Conservation (phyloP, 176 grass and related monocot genomes). For the Oryza rufipogon region DNA sequence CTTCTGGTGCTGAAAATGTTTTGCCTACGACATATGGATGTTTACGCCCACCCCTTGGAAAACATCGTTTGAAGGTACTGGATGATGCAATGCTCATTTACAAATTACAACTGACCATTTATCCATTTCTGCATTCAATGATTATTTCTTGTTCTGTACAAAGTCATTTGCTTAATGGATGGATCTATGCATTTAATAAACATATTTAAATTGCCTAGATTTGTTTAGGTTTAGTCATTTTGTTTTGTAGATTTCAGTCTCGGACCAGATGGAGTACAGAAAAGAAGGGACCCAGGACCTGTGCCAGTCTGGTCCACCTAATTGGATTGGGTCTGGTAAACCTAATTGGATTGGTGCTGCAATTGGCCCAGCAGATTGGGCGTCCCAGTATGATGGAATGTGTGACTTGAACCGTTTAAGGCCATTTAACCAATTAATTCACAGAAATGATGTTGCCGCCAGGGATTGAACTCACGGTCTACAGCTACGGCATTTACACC, state of each 20-base stretch:
- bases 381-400: background rate
- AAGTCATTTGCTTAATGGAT: slow-evolving; percentile 21
- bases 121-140: background rate
- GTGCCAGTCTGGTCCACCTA: background rate
- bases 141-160: background rate
- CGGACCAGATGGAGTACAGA: background rate
- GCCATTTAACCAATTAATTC: background rate
- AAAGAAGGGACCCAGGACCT: background rate
- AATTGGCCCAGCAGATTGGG: background rate
- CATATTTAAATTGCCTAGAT: slow-evolving; percentile 20
- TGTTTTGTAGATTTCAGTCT: background rate
- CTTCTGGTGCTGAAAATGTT: slow-evolving; percentile 58
- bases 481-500: background rate
- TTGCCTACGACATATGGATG: slow-evolving; percentile 91
- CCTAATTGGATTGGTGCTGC: background rate
- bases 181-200: slow-evolving; percentile 20
- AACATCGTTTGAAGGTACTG: slow-evolving; percentile 89
- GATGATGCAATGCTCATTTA: slow-evolving; percentile 25
- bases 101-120: slow-evolving; percentile 29
- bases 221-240: background rate
- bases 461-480: background rate
- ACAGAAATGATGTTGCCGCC: background rate
- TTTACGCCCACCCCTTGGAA: slow-evolving; percentile 85
- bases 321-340: background rate
- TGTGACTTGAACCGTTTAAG: background rate